Base-by-base conservation (phyloP, 805 yeast species). In the Metschnikowia koreensis region DNA sequence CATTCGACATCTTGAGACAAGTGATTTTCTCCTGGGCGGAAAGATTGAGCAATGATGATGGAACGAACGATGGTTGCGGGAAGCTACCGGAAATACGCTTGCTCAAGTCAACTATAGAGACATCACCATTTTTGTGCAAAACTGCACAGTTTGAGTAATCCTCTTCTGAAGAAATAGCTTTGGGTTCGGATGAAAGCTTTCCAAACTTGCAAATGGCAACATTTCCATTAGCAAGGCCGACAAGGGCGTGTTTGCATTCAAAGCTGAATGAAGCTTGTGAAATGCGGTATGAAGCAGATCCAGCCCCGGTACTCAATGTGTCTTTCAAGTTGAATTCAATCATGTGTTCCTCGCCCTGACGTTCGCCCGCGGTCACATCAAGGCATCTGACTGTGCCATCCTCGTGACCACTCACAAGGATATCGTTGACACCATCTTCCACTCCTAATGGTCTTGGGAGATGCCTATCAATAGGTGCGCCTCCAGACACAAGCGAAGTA, bases 321-420 rank as follows among this genome's bases (percentile, higher is more conserved):
- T 68, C 71, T 34, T 63, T 63, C 44, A 74, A 62, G 48, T 68
- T 64, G 33, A 73, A 57, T 54, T 70, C 74, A 1, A 74, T 60
- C 7, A 62, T 57, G 37, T 62, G 62, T 45, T 69, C 74, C 9
- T 65, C 58, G 26, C 67, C 73, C 45, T 59, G 67, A 26, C 62
- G 66, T 44, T 89, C 97, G 17, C 87, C 87, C 51, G 84, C 82
- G 0, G 96, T 83, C 0, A 90, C 85, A 68, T 93, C 96, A 83
- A 91, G 85, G 9, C 93, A 74, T 48, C 97, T 77, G 0, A 94
- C 81, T 36, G 85, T 80, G 0, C 97, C 98, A 65, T 86, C 86
- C 36, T 84, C 81, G 63, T 94, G 97, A 0, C 97, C 98, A 0
- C 96, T 84, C 1, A 90, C 83, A 40, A 92, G 53, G n/a, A 74